Conservation (phyloP, 2,329 filamentous ascomycete species). For the Claviceps digitariae region DNA sequence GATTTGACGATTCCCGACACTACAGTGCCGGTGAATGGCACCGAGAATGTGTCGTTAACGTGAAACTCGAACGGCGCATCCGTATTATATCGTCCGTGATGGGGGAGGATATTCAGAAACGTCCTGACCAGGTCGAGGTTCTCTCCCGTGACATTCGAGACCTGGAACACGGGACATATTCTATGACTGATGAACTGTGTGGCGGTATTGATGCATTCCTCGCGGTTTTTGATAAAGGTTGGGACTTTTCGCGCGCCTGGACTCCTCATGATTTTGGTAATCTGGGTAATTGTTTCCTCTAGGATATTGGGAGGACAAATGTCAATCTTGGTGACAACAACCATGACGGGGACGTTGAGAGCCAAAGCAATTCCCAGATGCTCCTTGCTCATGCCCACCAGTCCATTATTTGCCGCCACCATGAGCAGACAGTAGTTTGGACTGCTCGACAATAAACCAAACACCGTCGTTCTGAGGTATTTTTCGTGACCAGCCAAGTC, state of each 20-base stretch:
- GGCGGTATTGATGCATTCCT: slow-evolving; percentile 89
- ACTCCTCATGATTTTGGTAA: slow-evolving; percentile 86
- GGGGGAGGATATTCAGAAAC: slow-evolving; percentile 89
- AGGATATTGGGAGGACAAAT: slow-evolving; percentile 95
- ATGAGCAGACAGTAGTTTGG: slow-evolving; percentile 96
- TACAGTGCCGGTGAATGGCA: slow-evolving; percentile 92
- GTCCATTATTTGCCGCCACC: slow-evolving; percentile 95
- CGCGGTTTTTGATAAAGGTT: slow-evolving; percentile 81
- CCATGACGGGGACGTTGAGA: slow-evolving; percentile 94
- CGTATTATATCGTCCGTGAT: slow-evolving; percentile 83
- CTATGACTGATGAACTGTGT: slow-evolving; percentile 91
- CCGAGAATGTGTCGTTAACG: slow-evolving; percentile 94
- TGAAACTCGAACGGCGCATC: slow-evolving; percentile 87
- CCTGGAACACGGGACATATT: slow-evolving; percentile 94
- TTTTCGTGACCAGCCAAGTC: slow-evolving; percentile 92
- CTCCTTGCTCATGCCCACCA: slow-evolving; percentile 97
- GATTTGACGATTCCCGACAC: slow-evolving; percentile 88
- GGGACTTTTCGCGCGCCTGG: slow-evolving; percentile 91
- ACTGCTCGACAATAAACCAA: slow-evolving; percentile 84
- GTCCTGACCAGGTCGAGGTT: slow-evolving; percentile 80
- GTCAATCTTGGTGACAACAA: slow-evolving; percentile 95
- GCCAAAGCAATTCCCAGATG: slow-evolving; percentile 90
- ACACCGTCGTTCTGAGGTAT: slow-evolving; percentile 91
- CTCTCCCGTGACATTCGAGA: slow-evolving; percentile 93
- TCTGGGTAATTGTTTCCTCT: slow-evolving; percentile 80